Conservation (phyloP, 768 basidiomycete genomes). For the Strobilomyces echinocephalus region DNA sequence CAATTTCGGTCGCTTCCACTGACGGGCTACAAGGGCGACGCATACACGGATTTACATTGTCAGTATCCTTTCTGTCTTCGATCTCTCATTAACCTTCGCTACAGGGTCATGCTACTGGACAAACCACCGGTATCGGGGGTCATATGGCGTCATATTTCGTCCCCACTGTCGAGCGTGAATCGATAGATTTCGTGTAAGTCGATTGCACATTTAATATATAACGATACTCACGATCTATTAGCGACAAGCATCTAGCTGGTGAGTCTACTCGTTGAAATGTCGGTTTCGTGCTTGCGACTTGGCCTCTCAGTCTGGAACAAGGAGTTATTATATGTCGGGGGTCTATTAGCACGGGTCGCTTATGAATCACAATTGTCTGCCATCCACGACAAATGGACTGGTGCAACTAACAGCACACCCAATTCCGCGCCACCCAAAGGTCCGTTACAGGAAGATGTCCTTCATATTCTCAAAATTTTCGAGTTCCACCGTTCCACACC, state of each 20-base stretch:
- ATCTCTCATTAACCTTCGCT: not conserved
- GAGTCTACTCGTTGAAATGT: conserved; percentile 15
- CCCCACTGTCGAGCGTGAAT: conserved; percentile 1
- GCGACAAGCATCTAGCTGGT: conserved; percentile 57
- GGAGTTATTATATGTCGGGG: conserved; percentile 80
- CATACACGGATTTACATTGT: not conserved
- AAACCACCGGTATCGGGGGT: not conserved
- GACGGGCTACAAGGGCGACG: not conserved
- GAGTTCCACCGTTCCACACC: not conserved
- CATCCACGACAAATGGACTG: conserved; percentile 26
- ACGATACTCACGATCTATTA: conserved; percentile 22
- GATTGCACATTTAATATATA: too few relatives aligned
- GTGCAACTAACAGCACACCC: not conserved
- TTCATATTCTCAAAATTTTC: not conserved
- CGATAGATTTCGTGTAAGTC: not conserved
- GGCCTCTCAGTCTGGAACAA: conserved; percentile 72
- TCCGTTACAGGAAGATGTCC: not conserved
- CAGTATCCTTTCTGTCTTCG: not conserved
- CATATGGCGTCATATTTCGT: not conserved
- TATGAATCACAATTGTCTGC: conserved; percentile 76
- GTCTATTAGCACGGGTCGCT: conserved; percentile 70
- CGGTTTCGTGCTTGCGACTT: not conserved
- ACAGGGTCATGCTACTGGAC: conserved; percentile 22
- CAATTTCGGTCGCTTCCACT: not conserved
- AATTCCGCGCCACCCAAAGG: not conserved